Evolutionary conservation across 176 grass and related monocot species (phyloP), one percentile per base, ranked within the genome.

Genomic region (Phyllostachys edulis): DNA sequence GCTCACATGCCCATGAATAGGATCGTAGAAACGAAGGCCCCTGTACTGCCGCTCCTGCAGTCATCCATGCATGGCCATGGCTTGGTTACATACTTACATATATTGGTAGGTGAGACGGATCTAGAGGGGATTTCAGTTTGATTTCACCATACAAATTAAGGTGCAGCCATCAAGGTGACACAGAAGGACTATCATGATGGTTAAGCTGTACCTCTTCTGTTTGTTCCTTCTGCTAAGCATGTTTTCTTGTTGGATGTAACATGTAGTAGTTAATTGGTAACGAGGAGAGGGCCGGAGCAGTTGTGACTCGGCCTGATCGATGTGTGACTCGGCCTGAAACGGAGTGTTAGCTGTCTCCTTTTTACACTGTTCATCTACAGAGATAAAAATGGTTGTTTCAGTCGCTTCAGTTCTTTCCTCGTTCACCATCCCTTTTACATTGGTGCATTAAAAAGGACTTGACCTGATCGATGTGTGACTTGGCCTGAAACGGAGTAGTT

Each of bases 1-100:
- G 55, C 65, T 77, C 88, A 90, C 83, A 77, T 86, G 88, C 63
- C 37, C 52, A 27, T 17, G 55, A 60, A 70, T 15, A 38, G 42
- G 36, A 44, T 17, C 49, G 0, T 49, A 16, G 69, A 57, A 83
- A 76, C 6, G 14, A 10, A 73, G 54, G 65, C 21, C 42, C 12
- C 41, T 68, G 55, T 27, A 59, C 21, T 4, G 65, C 45, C 45
- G 57, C 49, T 69, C 71, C 49, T 40, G 34, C 75, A 14, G 69
- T 46, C 42, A 27, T 4, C 15, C 59, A 12, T 6, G 36, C 44
- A 21, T 34, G 36, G 52, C 41, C 56, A 37, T 34, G 27, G 69
- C 49, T 32, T 16, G 14, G 6, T 44, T 77, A 15, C 46, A 10
- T 57, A n/a, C 20, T 2, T 34, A 34, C 29, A 29, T 29, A 34